Evolutionary conservation across 306 rosid species (phyloP).

Genomic region (Ceratonia siliqua): DNA sequence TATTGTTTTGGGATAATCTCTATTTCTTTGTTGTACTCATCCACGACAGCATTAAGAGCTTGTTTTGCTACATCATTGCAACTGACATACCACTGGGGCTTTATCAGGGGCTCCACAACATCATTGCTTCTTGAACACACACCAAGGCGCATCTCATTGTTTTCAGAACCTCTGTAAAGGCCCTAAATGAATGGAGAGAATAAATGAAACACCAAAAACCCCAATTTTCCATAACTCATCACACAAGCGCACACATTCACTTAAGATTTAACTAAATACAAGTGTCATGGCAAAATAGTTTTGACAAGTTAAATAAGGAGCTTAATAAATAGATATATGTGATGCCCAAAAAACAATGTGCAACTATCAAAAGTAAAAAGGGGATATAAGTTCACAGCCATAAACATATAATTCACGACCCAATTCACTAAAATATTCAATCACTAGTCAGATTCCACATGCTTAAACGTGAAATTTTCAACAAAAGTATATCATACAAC

Average conservation of each 20-base stretch:
- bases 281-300: background rate
- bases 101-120: slow-evolving; percentile 93
- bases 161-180: slow-evolving; percentile 78
- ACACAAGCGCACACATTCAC: background rate
- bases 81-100: slow-evolving; percentile 91
- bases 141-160: slow-evolving; percentile 95
- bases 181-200: slow-evolving; percentile 54
- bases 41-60: slow-evolving; percentile 73
- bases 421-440: slow-evolving; percentile 11
- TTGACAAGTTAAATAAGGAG: background rate
- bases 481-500: background rate
- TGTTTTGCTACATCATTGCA: slow-evolving; percentile 67
- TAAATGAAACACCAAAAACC: slow-evolving; percentile 25
- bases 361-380: background rate
- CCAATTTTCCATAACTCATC: background rate
- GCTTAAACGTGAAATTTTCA: background rate
- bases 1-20: slow-evolving; percentile 85
- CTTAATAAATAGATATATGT: slow-evolving; percentile 14
- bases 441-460: background rate
- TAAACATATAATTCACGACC: background rate
- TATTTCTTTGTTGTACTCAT: slow-evolving; percentile 61
- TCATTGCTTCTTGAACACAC: slow-evolving; percentile 90
- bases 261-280: slow-evolving; percentile 7
- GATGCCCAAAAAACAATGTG: background rate
- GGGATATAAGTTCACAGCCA: background rate